Percentiles rank a stretch among this genome's conserved stretches.
Evolutionary conservation across 2,329 filamentous ascomycete genomes (phyloP).

Genomic region (Teratosphaeria pseudoeucalypti): DNA sequence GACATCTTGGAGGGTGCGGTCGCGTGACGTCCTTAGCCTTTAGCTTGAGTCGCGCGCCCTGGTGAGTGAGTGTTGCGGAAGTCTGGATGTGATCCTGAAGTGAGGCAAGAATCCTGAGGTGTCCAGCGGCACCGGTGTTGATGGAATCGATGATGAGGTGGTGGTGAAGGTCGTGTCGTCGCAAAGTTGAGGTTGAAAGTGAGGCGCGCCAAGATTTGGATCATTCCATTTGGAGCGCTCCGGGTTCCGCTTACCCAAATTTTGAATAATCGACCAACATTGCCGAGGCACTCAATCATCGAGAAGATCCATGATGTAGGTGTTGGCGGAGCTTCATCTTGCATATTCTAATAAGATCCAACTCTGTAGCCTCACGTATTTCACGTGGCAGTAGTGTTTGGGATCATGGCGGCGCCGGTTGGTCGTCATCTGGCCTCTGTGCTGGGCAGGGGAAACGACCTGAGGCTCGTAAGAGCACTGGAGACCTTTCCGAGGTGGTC

Average conservation of each 20-base stretch:
- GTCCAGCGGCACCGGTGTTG: background rate
- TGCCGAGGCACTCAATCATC: background rate
- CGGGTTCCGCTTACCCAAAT: background rate
- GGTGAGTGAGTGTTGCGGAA: background rate
- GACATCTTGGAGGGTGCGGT: background rate
- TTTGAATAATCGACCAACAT: background rate
- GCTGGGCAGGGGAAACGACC: background rate
- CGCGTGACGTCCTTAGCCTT: background rate
- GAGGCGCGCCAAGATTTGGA: background rate
- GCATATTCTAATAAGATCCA: background rate
- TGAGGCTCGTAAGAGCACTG: background rate
- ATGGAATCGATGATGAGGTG: background rate
- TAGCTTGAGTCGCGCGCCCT: background rate
- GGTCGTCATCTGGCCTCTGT: background rate
- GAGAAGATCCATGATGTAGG: background rate
- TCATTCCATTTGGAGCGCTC: background rate
- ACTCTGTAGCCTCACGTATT: background rate
- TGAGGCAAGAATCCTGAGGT: slow-evolving; percentile 1
- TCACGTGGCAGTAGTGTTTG: background rate
- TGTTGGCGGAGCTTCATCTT: background rate
- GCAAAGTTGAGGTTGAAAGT: background rate
- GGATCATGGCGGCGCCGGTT: slow-evolving; percentile 1
- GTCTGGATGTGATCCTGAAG: background rate
- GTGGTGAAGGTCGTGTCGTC: background rate
- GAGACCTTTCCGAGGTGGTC: background rate